Base-by-base conservation (phyloP, 345 rosid species). In the Aquilaria yunnanensis region DNA sequence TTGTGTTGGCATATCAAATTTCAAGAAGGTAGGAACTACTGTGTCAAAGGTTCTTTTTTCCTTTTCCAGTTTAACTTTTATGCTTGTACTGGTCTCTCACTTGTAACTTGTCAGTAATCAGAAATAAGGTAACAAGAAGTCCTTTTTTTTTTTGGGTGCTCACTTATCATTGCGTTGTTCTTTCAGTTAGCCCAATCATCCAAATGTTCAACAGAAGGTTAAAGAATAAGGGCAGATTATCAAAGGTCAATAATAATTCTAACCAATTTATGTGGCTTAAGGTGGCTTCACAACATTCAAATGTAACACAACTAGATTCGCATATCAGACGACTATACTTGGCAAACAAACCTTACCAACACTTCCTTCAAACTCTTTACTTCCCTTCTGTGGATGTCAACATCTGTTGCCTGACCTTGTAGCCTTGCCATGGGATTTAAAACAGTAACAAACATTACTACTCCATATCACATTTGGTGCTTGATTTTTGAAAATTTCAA, bases 371-470 rank as follows among this genome's bases (percentile, higher is more conserved):
- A 82, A 69, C 75, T 82, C 57, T 61, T 88, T 62, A 85, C 73
- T 88, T 86, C 95, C 75, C 77, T 79, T 71, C 95, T 83, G 67
- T 5, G 6, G 43, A 30, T 47, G 11, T 88, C 86, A 30, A 90
- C 73, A 82, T 83, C 96, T 49, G 97, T 76, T 73, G 97, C 95
- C 75, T 90, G 96, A 72, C 99, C 97, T 83, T 86, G 95, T 82
- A 90, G 86, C 75, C 95, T 85, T 54, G 84, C 94, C 62, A 94
- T 83, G 60, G 97, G 97, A 96, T 90, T 81, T 72, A 77, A 54
- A 66, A 61, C 16, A 53, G 61, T 29, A 50, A 64, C 3, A 0
- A 54, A 55, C 1, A n/a, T 13, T 46, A 47, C 11, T 12, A 2
- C 2, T n/a, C 47, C n/a, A 48, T 33, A 60, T 11, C 51, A 46